Conservation (phyloP, 768 basidiomycete genomes). For the Leccinum variicolor region DNA sequence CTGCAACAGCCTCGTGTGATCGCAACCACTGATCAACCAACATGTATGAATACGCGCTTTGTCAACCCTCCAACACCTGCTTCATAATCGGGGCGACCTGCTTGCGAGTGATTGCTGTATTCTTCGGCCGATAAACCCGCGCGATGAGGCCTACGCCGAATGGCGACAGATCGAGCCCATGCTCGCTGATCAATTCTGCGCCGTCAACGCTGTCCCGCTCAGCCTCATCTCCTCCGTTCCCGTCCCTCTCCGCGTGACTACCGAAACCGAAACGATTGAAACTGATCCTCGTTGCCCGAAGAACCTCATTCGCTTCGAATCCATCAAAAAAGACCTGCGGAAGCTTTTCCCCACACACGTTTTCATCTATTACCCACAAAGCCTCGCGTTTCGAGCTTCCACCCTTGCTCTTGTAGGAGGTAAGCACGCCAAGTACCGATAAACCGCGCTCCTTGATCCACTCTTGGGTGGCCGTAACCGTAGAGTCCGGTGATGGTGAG, state of each 20-base stretch:
- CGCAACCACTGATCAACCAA: background rate
- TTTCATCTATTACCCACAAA: conserved; percentile 60
- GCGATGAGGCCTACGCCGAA: conserved; percentile 28
- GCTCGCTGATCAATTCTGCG: conserved; percentile 22
- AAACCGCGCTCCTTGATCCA: conserved; percentile 71
- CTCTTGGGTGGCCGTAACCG: conserved; percentile 26
- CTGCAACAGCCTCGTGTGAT: background rate
- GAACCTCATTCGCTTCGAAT: conserved; percentile 51
- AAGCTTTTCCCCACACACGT: conserved; percentile 25
- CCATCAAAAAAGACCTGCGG: conserved; percentile 50
- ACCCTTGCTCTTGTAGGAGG: conserved; percentile 54
- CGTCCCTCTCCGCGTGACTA: background rate
- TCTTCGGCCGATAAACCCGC: conserved; percentile 64
- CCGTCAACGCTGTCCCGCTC: conserved; percentile 9
- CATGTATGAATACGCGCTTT: background rate
- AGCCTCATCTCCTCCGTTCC: conserved; percentile 13
- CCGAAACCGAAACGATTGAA: conserved; percentile 21
- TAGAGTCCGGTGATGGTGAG: conserved; percentile 21
- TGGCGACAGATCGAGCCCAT: conserved; percentile 16
- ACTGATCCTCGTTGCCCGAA: conserved; percentile 46
- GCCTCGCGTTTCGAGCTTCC: conserved; percentile 62
- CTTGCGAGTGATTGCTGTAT: conserved; percentile 61
- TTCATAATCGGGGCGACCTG: conserved; percentile 64
- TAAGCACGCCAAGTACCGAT: conserved; percentile 75
- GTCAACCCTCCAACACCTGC: conserved; percentile 49